Conservation (phyloP, 2,329 filamentous ascomycete genomes). For the Colletotrichum viniferum region DNA sequence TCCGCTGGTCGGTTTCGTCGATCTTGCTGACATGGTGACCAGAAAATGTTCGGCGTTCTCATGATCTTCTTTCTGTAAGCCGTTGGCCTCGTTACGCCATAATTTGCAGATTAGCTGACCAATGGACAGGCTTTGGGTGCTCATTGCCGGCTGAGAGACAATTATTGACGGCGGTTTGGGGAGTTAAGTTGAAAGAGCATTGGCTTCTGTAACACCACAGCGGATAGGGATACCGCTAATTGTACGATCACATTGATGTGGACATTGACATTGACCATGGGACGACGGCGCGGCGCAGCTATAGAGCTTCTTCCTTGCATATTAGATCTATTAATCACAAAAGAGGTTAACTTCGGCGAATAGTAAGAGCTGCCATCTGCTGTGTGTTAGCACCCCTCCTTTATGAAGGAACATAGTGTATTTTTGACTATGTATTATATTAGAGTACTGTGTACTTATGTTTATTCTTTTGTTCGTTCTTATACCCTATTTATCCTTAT, state of each 20-base stretch:
- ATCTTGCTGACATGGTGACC: neutral
- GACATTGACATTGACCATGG: neutral
- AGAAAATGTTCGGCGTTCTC: conserved; percentile 79
- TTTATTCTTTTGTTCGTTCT: too few relatives aligned
- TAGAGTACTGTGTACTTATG: too few relatives aligned
- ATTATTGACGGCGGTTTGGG: neutral
- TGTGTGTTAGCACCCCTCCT: neutral
- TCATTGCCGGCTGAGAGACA: conserved; percentile 58
- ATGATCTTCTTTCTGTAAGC: conserved; percentile 85
- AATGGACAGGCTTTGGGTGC: conserved; percentile 63
- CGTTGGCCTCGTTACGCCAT: conserved; percentile 30
- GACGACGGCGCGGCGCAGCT: neutral
- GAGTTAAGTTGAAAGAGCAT: neutral
- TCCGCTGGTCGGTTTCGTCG: neutral
- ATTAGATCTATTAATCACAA: conserved; percentile 20
- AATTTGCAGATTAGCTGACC: neutral
- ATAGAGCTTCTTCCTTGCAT: conserved; percentile 16
- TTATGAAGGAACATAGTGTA: too few relatives aligned
- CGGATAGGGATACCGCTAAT: neutral
- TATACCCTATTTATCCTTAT: too few relatives aligned
- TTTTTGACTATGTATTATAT: too few relatives aligned
- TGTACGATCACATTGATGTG: conserved; percentile 13
- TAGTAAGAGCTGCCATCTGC: too few relatives aligned
- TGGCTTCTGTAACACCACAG: conserved; percentile 19
- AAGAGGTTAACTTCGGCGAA: conserved; percentile 15